Conservation (phyloP, 2,329 filamentous ascomycete genomes). For the Elsinoe australis region DNA sequence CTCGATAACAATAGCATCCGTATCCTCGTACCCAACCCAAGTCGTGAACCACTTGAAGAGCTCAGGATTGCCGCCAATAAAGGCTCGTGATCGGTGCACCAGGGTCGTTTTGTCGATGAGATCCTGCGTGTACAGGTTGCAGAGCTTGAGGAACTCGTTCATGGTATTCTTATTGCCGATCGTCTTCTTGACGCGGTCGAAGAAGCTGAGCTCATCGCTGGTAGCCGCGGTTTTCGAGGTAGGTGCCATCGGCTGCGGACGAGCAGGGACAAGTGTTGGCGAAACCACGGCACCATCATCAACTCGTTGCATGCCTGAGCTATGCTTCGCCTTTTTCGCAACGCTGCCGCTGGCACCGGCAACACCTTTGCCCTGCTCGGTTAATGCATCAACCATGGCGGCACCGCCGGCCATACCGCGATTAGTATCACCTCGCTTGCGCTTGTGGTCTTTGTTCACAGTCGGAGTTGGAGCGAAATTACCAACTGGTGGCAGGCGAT, state of each 20-base stretch:
- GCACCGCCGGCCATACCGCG: slow-evolving; percentile 11
- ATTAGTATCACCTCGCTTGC: slow-evolving; percentile 19
- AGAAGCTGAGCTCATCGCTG: slow-evolving; percentile 83
- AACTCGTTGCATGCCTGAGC: slow-evolving; percentile 55
- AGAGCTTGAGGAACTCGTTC: slow-evolving; percentile 93
- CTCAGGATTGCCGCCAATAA: slow-evolving; percentile 81
- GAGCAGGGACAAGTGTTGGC: slow-evolving; percentile 77
- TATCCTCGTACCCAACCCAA: slow-evolving; percentile 70
- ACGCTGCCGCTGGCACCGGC: slow-evolving; percentile 9
- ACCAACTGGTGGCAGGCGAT: slow-evolving; percentile 75
- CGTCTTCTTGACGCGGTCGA: slow-evolving; percentile 93
- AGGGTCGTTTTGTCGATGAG: slow-evolving; percentile 80
- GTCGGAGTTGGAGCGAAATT: slow-evolving; percentile 84
- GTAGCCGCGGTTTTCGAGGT: slow-evolving; percentile 64
- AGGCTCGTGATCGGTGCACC: slow-evolving; percentile 72
- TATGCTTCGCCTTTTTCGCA: slow-evolving; percentile 59
- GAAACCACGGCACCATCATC: slow-evolving; percentile 57
- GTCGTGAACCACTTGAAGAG: slow-evolving; percentile 81
- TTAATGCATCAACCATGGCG: not conserved
- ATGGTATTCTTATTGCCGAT: slow-evolving; percentile 87
- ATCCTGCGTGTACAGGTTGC: slow-evolving; percentile 89
- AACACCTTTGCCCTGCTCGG: slow-evolving; percentile 8
- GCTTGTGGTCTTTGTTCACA: slow-evolving; percentile 77
- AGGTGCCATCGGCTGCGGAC: slow-evolving; percentile 80
- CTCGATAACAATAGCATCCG: slow-evolving; percentile 65